Conservation (phyloP, 2,329 filamentous ascomycete genomes). For the Penicillium sp. region DNA sequence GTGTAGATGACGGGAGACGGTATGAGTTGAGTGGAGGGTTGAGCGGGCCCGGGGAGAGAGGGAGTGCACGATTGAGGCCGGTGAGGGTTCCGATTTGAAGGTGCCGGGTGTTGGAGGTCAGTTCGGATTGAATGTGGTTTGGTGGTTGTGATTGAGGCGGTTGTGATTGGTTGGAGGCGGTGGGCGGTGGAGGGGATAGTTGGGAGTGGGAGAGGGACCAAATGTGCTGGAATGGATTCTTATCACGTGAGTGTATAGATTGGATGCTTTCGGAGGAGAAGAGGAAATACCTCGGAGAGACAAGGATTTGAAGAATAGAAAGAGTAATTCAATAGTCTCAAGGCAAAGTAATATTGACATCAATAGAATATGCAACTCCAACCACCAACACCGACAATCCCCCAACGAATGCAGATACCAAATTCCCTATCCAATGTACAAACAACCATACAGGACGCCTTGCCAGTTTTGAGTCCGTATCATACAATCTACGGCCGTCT, state of each 20-base stretch:
- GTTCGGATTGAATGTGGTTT: conserved; percentile 23
- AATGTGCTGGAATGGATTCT: neutral
- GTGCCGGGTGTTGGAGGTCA: conserved; percentile 24
- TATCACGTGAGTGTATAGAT: conserved; percentile 20
- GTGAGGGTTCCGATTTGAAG: conserved; percentile 12
- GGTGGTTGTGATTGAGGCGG: conserved; percentile 34
- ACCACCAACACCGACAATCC: neutral
- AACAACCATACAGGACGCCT: neutral
- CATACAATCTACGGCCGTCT: conserved; percentile 16
- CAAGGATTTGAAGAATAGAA: neutral
- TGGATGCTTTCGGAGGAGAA: neutral
- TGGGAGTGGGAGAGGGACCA: neutral
- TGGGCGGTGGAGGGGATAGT: conserved; percentile 31
- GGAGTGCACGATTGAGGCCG: conserved; percentile 14
- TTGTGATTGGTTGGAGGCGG: conserved; percentile 35
- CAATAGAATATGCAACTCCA: conserved; percentile 2
- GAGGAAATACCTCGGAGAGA: neutral
- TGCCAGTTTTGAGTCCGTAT: conserved; percentile 12
- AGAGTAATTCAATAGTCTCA: neutral
- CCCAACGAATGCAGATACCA: conserved; percentile 13
- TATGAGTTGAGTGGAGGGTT: neutral
- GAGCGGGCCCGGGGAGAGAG: neutral
- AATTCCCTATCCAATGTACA: conserved; percentile 14
- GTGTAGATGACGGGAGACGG: neutral
- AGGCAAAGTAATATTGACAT: neutral